Base-by-base conservation (phyloP, 2,329 filamentous ascomycete genomes). In the Coniochaeta sp. region DNA sequence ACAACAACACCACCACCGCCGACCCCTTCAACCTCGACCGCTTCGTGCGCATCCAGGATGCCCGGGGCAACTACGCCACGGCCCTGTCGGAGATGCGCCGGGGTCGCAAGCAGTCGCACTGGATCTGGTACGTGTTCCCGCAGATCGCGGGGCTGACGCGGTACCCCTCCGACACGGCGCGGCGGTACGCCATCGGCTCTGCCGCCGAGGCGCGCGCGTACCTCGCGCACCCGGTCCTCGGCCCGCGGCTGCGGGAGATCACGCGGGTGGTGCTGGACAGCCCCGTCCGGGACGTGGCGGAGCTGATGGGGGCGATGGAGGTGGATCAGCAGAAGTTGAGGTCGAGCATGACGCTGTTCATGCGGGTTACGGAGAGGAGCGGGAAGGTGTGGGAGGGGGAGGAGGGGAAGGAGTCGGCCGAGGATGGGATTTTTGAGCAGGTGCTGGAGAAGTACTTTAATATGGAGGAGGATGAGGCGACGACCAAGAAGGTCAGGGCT, bases 71-170 rank as follows among this genome's bases (percentile, higher is more conserved):
- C 40, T 58, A 58, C 59, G 17, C n/a, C 22, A 5, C 14, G 4
- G 59, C 59, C 30, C 42, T 58, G 26, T 1, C 4, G 16, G 55
- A 60, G 47, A 38, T 60, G 16, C 32, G 26, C 2, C 7, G 5
- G 28, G 55, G 59, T 17, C 10, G 34, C n/a, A 60, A 60, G 55
- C 5, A 26, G 28, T 54, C 59, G 14, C 59, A 60, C 47, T 60
- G 59, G 59, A 58, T 60, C 4, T 60, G 59, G 59, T 60, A 54
- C 55, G 24, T 60, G 16, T 60, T 60, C 47, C 59, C 59, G 32
- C 59, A 60, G 36, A 19, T 60, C 4, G 19, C 42, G 6, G 59
- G 59, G 7, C 42, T 57, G 22, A 44, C 24, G 9, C 1, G 2
- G 12, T 12, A 16, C 2, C 34, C 32, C 17, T 28, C 36, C 3